Conservation (phyloP, 768 basidiomycete genomes). For the Amanita fuliginea region DNA sequence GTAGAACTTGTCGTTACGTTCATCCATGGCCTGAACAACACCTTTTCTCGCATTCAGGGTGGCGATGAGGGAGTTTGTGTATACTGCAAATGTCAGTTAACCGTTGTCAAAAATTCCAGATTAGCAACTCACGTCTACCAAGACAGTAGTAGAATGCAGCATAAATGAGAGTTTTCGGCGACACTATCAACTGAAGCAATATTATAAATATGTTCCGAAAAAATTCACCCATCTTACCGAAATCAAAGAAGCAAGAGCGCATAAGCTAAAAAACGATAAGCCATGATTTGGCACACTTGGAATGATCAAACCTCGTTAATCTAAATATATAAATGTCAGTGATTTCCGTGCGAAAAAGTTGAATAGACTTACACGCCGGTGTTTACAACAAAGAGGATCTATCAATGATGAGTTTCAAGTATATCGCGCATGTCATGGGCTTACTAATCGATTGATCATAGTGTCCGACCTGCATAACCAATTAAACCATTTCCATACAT, state of each 20-base stretch:
- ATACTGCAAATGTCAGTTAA: conserved; percentile 24
- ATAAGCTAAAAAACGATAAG: conserved; percentile 22
- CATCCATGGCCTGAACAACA: conserved; percentile 28
- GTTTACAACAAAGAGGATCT: conserved; percentile 35
- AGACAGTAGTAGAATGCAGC: conserved; percentile 50
- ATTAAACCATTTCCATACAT: neutral
- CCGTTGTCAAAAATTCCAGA: neutral
- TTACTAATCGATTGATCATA: conserved; percentile 31
- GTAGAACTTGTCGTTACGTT: conserved; percentile 23
- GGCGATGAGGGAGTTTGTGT: conserved; percentile 47
- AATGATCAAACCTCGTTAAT: conserved; percentile 23
- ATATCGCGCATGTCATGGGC: neutral
- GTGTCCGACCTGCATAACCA: conserved; percentile 26
- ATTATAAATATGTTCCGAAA: neutral
- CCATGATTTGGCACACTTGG: neutral
- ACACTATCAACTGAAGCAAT: conserved; percentile 29
- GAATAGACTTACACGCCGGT: conserved; percentile 16
- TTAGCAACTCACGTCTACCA: conserved; percentile 35
- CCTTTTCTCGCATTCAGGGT: conserved; percentile 44
- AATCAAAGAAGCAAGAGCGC: conserved; percentile 43
- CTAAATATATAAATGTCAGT: neutral
- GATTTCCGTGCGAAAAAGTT: neutral
- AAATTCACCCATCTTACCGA: conserved; percentile 21
- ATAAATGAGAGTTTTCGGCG: conserved; percentile 40
- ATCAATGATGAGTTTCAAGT: neutral